phyloP scores from a whole-genome alignment of 2,329 filamentous ascomycete genomes.

The Dothideomycetidae sp. region DNA sequence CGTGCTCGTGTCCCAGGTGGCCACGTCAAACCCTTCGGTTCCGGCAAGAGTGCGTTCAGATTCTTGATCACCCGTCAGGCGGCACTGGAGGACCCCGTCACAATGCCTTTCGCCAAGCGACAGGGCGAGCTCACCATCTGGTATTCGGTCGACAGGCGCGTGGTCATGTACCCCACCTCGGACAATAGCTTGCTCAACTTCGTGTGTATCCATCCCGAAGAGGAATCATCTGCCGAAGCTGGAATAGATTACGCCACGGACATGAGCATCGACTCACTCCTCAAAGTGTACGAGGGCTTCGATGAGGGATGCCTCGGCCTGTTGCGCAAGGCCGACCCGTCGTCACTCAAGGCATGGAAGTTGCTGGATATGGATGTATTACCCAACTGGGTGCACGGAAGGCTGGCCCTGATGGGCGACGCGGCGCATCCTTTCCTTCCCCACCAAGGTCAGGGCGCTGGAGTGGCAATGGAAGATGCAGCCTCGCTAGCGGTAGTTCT shows the following conservation, averaged over 20 bases:
- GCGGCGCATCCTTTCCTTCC: slow-evolving; percentile 56
- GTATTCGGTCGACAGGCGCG: slow-evolving; percentile 26
- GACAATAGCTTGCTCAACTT: slow-evolving; percentile 31
- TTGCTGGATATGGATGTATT: slow-evolving; percentile 48
- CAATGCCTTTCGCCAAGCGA: slow-evolving; percentile 24
- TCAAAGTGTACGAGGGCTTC: slow-evolving; percentile 25
- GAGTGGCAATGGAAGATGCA: slow-evolving; percentile 52
- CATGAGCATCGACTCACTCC: slow-evolving; percentile 20
- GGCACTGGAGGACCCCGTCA: slow-evolving; percentile 26
- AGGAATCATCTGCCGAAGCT: slow-evolving; percentile 15
- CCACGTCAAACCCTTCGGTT: slow-evolving; percentile 28
- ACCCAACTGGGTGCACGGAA: slow-evolving; percentile 39
- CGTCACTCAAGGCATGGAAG: slow-evolving; percentile 41
- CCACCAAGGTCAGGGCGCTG: slow-evolving; percentile 49
- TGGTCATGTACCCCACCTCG: slow-evolving; percentile 28
- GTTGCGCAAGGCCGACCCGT: not conserved
- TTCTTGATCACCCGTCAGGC: slow-evolving; percentile 36
- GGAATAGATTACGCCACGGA: slow-evolving; percentile 21
- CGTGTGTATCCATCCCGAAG: slow-evolving; percentile 23
- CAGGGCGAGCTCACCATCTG: slow-evolving; percentile 29
- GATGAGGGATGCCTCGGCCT: slow-evolving; percentile 11
- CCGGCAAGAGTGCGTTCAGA: slow-evolving; percentile 41
- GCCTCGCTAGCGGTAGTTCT: slow-evolving; percentile 45
- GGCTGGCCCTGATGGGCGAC: slow-evolving; percentile 47
- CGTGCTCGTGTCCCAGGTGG: slow-evolving; percentile 25